phyloP scores from a whole-genome alignment of 495 filamentous ascomycete species.

The Tuber aestivum region DNA sequence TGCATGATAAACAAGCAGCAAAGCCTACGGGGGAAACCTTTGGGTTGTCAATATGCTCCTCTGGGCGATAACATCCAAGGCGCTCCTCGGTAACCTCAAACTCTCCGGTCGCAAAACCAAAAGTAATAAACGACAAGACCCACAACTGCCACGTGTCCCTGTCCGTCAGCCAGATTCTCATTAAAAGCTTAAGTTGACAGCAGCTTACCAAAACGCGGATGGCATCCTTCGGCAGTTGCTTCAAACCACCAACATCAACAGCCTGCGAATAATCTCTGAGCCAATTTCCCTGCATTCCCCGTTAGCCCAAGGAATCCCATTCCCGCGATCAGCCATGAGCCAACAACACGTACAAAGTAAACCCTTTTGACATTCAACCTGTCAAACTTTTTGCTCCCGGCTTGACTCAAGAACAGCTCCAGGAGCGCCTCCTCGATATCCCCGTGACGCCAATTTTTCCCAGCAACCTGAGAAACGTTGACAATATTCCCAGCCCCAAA shows the following conservation, averaged over 20 bases:
- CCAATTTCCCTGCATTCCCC: conserved; percentile 80
- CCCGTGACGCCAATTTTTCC: conserved; percentile 88
- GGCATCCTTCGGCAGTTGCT: conserved; percentile 78
- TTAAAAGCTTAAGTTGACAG: neutral
- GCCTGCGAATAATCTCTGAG: conserved; percentile 76
- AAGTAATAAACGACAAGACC: conserved; percentile 56
- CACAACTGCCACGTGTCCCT: conserved; percentile 40
- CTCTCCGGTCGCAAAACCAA: conserved; percentile 78
- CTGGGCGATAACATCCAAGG: conserved; percentile 79
- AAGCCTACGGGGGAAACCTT: conserved; percentile 42
- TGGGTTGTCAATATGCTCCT: conserved; percentile 81
- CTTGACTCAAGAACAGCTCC: conserved; percentile 63
- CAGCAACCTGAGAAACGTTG: conserved; percentile 57
- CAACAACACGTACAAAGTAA: conserved; percentile 42
- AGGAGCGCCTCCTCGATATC: conserved; percentile 90
- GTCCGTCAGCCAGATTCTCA: neutral
- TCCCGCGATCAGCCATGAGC: neutral
- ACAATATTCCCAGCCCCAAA: conserved; percentile 86
- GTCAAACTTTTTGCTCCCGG: conserved; percentile 64
- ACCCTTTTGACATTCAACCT: conserved; percentile 81
- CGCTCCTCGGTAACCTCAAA: conserved; percentile 93
- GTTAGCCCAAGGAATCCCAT: neutral
- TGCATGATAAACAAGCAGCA: neutral
- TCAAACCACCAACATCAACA: conserved; percentile 82
- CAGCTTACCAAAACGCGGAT: conserved; percentile 63